Conservation (phyloP, 2,329 filamentous ascomycete species). For the Talaromyces sp. region DNA sequence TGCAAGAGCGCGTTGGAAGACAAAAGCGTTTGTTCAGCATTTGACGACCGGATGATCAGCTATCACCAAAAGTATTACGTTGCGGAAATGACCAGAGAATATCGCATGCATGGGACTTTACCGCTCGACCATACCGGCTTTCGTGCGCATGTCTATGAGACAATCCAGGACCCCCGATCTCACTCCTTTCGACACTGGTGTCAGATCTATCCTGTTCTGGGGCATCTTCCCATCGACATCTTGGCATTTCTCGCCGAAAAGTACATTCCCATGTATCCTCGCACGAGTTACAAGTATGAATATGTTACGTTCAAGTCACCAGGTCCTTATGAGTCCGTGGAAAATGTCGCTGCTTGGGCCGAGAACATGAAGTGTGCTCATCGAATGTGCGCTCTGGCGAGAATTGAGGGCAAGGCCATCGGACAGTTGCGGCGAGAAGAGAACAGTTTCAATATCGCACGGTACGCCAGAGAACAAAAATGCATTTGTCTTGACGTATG, state of each 20-base stretch:
- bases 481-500: constrained; percentile 37
- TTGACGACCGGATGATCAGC: constrained; percentile 27
- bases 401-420: constrained; percentile 32
- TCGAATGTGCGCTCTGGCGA: constrained; percentile 32
- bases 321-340: constrained; percentile 10
- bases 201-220: constrained; percentile 28
- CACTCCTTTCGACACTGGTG: constrained; percentile 31
- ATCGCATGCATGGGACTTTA: constrained; percentile 17
- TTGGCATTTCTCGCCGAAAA: constrained; percentile 35
- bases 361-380: constrained; percentile 29
- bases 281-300: not conserved
- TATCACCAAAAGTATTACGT: constrained; percentile 32
- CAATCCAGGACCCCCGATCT: constrained; percentile 24
- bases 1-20: constrained; percentile 34
- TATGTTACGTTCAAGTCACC: constrained; percentile 21
- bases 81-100: constrained; percentile 20
- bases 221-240: constrained; percentile 28
- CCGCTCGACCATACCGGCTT: constrained; percentile 15
- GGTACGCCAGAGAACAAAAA: constrained; percentile 30
- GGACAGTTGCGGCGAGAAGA: constrained; percentile 33
- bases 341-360: constrained; percentile 24
- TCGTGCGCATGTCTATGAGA: constrained; percentile 20
- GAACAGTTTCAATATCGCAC: constrained; percentile 24
- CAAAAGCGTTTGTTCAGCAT: constrained; percentile 25
- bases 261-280: constrained; percentile 28